Evolutionary conservation across 2,329 filamentous ascomycete species (phyloP), one percentile per base, ranked within the genome.

Genomic region (Fusarium circinatum): DNA sequence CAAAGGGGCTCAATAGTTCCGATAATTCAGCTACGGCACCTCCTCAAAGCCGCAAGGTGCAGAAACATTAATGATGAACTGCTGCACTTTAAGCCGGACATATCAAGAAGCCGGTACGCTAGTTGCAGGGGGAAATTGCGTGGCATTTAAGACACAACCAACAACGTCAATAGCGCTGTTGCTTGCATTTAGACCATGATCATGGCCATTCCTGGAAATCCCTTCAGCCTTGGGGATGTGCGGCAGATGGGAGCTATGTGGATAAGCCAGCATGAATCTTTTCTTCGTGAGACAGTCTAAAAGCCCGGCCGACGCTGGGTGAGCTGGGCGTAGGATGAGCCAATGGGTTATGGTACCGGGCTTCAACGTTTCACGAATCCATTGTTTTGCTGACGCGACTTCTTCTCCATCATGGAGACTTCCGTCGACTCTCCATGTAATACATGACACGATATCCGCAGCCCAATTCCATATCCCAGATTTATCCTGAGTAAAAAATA

Each of bases 331-430:
- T 26, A 47, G 48, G 45, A 45, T 49, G 48, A 74, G 47, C 38
- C 49, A 54, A 39, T 68, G 42, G 44, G 58, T 63, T 48, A 66
- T 64, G 68, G 68, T 66, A 57, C 32, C 6, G 26, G 64, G 57
- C 60, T 42, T 45, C 57, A 45, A 74, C 64, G 64, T 77, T 75
- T 76, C 68, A 75, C 66, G 42, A 45, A 54, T 61, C 45, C 52
- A 41, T 51, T 45, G 34, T 38, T 51, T 56, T 71, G 57, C 54
- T 70, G 62, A 56, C 54, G 47, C 47, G 24, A 56, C 58, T 62
- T 63, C 69, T 51, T 30, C 36, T 45, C 28, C 26, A 59, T 54
- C 24, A 48, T 68, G 24, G 34, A 48, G 28, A 41, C 24, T 63
- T 63, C 36, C 24, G 22, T 68, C 12, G 34, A 42, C 36, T 41